Evolutionary conservation across 2,329 filamentous ascomycete species (phyloP), one percentile per base, ranked within the genome.

Genomic region (Cladophialophora chaetospira): DNA sequence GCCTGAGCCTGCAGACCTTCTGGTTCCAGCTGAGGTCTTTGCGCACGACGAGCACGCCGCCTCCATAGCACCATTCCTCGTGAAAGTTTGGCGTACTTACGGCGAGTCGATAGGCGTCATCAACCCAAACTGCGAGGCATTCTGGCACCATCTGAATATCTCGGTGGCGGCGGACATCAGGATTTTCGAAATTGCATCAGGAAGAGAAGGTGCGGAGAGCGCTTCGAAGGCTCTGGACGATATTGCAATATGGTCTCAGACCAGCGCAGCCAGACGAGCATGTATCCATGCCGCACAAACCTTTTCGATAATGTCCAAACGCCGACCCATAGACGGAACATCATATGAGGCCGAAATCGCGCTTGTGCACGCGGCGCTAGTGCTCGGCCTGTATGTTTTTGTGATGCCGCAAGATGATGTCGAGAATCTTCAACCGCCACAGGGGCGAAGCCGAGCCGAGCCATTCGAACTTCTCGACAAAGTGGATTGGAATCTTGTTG

Each of bases 141-240:
- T 80, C 33, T 82, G 79, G 79, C 78, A 82, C 58, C 74, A 77
- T 35, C 74, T 79, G 54, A 79, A 77, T 62, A 79, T 81, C 72
- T 74, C 73, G 58, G 71, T 81, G 3, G 77, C 77, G 0, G 74
- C 78, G 2, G 79, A 81, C 50, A 73, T 79, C 3, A 76, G 78
- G 35, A 74, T 79, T 10, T 81, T 82, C 50, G 77, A 81, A 52
- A 66, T 79, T 8, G 79, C 77, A 3, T 78, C 78, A 8, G 79
- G 79, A 3, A 75, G 78, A 36, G 69, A 72, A 3, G 79, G 79
- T 2, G 72, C 78, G 0, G 69, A 62, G 3, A 72, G 75, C 10
- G 79, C 77, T 3, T 70, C 73, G 5, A 73, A 75, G 45, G 78
- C 79, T 1, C 69, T 81, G 0, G 73, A 79, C 55, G 75, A 80